phyloP scores from a whole-genome alignment of 2,329 filamentous ascomycete species.

The Colletotrichum ledebouriae region DNA sequence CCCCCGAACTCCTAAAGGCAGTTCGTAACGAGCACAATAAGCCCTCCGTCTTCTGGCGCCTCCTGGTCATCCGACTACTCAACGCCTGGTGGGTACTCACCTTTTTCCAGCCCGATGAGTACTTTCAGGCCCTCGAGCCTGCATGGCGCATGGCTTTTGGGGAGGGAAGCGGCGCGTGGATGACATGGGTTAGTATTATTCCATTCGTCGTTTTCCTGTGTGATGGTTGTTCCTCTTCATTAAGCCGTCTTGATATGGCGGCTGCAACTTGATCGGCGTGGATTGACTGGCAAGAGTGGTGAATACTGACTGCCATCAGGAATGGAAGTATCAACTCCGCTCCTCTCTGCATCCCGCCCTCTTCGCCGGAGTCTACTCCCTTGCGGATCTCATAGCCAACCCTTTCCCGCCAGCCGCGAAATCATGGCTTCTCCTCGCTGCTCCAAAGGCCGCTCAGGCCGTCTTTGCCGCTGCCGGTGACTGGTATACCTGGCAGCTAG shows the following conservation, averaged over 20 bases:
- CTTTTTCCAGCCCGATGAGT: slow-evolving; percentile 99
- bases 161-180: slow-evolving; percentile 81
- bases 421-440: slow-evolving; percentile 76
- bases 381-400: slow-evolving; percentile 68
- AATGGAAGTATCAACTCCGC: slow-evolving; percentile 90
- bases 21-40: slow-evolving; percentile 46
- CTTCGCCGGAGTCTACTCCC: slow-evolving; percentile 82
- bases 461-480: slow-evolving; percentile 83
- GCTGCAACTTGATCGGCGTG: neutral
- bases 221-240: neutral
- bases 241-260: neutral
- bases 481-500: slow-evolving; percentile 89
- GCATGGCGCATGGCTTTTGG: slow-evolving; percentile 94
- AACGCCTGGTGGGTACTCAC: slow-evolving; percentile 85
- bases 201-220: neutral
- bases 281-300: neutral
- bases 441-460: slow-evolving; percentile 83
- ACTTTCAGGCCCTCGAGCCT: slow-evolving; percentile 94
- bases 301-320: slow-evolving; percentile 65
- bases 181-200: slow-evolving; percentile 84
- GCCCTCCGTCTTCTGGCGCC: slow-evolving; percentile 49
- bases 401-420: slow-evolving; percentile 66
- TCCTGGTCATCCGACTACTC: slow-evolving; percentile 79
- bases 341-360: slow-evolving; percentile 92
- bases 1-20: slow-evolving; percentile 44